Evolutionary conservation across 352 stramenopile species (phyloP), one percentile per base, ranked within the genome.

Genomic region (Globisporangium radiosum): DNA sequence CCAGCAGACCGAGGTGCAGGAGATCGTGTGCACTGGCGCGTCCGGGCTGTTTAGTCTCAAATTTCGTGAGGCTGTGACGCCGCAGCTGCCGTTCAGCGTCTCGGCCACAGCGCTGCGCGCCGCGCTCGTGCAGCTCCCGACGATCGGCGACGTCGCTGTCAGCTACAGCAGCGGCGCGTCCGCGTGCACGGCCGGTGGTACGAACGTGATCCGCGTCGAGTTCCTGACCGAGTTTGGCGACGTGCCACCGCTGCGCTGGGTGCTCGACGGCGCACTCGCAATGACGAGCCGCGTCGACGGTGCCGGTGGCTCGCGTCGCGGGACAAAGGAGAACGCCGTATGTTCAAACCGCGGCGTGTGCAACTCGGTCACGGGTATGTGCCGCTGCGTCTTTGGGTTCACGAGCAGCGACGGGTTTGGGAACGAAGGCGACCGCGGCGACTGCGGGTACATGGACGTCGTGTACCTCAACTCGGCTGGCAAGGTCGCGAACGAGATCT

Each of bases 361-460:
- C 55, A 76, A 81, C 57, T 59, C 71, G 9, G 56, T 60, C 19
- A 87, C 75, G 7, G 79, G 81, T 10, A 58, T 73, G 7, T 94
- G 83, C 54, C 69, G 70, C 40, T 94, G 85, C 53, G 62, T 75
- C 17, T 84, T 81, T n/a, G 78, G 80, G 17, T 94, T 91, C 63
- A 88, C 71, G 15, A 91, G 78, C 57, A 92, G 80, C 54, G 81
- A 94, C 49, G 83, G 83, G 36, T 77, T 78, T 53, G 92, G 88
- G 36, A 85, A 83, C 25, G 78, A 85, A 64, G 92, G 92, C 17
- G 77, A 72, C 33, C 77, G 92, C 19, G 94, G 92, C 15, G 93
- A 98, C 65, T 98, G 95, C 65, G 93, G 93, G 4, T 96, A 88
- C 70, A 75, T 74, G 63, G 79, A 89, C 43, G 73, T 75, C 5